A percentile compares a stretch with the other conserved stretches of the same genome.
These are phyloP conservation scores for Gymnopus androsaceus DNA, from an alignment of 1,284 basidiomycete genomes.

Conservation along the genomic window DNA sequence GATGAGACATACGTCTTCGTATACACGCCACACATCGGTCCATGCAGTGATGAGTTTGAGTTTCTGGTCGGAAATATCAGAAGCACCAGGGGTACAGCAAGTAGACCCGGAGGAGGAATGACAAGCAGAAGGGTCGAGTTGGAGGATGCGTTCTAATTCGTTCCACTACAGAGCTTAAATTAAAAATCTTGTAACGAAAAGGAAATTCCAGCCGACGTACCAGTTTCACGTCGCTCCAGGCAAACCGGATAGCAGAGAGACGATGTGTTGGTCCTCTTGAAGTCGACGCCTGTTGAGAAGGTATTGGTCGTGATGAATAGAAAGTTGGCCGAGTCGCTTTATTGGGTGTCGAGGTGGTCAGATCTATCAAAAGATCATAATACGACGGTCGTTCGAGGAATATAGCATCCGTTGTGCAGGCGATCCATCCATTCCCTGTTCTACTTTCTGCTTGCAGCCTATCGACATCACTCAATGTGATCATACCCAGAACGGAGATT, in stretches of 20 bases:
- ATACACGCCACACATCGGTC: conserved; percentile 76
- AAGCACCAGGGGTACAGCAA: conserved; percentile 38
- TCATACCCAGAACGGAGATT: conserved; percentile 71
- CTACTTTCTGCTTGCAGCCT: conserved; percentile 55
- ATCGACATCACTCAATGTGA: conserved; percentile 72
- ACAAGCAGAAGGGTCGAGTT: conserved; percentile 43
- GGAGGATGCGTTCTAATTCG: conserved; percentile 67
- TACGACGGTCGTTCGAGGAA: conserved; percentile 75
- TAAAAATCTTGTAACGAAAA: background rate
- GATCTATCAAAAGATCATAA: conserved; percentile 77
- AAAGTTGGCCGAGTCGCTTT: conserved; percentile 65
- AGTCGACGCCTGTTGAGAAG: conserved; percentile 31
- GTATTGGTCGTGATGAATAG: conserved; percentile 54
- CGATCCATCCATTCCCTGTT: conserved; percentile 73
- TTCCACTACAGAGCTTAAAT: conserved; percentile 54
- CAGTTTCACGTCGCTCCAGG: conserved; percentile 78
- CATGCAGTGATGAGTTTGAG: conserved; percentile 48
- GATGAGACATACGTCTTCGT: conserved; percentile 79
- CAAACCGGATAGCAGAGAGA: conserved; percentile 65
- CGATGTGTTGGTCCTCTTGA: conserved; percentile 48
- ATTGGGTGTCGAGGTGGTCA: conserved; percentile 64
- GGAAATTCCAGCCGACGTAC: conserved; percentile 38
- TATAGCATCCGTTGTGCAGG: conserved; percentile 82
- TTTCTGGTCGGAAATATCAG: conserved; percentile 27
- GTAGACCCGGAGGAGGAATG: conserved; percentile 24